Percentiles rank a stretch among this genome's conserved stretches.
These are phyloP conservation scores for Leccinellum rugosiceps DNA, from an alignment of 768 basidiomycete species.

Conservation along the genomic window DNA sequence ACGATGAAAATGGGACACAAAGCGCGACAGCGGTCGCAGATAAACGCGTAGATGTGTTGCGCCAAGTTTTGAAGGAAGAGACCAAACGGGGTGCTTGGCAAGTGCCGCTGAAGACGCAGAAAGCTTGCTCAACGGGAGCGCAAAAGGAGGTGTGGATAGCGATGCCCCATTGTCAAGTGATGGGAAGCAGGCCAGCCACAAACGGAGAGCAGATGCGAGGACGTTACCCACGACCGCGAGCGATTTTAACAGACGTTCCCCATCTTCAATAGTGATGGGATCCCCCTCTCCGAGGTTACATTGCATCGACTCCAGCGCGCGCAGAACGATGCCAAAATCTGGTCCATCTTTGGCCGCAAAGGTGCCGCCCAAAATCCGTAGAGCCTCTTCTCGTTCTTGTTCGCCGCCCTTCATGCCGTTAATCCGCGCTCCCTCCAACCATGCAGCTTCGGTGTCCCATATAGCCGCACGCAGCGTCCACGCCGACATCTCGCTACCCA, in stretches of 20 bases:
- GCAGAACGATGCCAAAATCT: constrained; percentile 36
- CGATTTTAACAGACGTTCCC: constrained; percentile 16
- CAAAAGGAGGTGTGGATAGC: constrained; percentile 53
- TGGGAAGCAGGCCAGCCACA: constrained; percentile 65
- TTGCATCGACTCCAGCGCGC: constrained; percentile 35
- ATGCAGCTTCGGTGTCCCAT: constrained; percentile 49
- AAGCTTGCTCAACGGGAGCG: constrained; percentile 54
- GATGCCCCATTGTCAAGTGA: constrained; percentile 35
- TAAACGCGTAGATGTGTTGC: constrained; percentile 7
- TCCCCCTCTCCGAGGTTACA: constrained; percentile 17
- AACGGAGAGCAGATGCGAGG: constrained; percentile 49
- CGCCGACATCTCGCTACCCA: constrained; percentile 31
- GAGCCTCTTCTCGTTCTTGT: constrained; percentile 46
- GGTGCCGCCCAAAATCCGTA: constrained; percentile 35
- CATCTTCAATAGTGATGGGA: background rate
- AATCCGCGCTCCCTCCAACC: constrained; percentile 73
- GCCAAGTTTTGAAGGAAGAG: constrained; percentile 14
- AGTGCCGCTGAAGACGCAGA: constrained; percentile 51
- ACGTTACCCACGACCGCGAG: constrained; percentile 35
- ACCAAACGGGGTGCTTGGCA: constrained; percentile 53
- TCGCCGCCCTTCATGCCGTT: constrained; percentile 70
- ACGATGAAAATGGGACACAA: constrained; percentile 53
- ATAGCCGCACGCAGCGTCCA: constrained; percentile 33
- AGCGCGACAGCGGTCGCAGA: constrained; percentile 49
- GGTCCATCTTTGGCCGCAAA: constrained; percentile 36